Conservation (phyloP, 164 flowering plant species). For the Chimonanthus salicifolius region DNA sequence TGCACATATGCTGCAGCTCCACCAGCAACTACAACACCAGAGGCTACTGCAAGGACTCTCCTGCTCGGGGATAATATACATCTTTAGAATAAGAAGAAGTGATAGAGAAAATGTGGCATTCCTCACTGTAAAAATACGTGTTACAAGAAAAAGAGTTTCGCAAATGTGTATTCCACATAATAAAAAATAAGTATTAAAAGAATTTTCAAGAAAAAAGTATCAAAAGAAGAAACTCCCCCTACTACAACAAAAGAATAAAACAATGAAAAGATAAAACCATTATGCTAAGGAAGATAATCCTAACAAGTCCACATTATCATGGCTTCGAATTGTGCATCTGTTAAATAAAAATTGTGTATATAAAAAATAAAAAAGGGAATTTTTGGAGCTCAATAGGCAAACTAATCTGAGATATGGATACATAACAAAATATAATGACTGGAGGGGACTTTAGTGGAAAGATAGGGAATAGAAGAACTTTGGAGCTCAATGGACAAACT, state of each 20-base stretch:
- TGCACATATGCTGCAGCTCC: conserved; percentile 81
- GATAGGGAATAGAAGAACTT: no score
- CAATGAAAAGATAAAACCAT: background rate
- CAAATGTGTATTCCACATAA: no score
- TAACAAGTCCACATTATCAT: no score
- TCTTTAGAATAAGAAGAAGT: background rate
- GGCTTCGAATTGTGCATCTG: no score
- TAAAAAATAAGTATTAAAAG: no score
- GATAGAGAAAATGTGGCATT: background rate
- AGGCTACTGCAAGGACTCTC: conserved; percentile 66
- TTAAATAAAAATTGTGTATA: no score
- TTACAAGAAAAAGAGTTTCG: background rate
- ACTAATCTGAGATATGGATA: background rate
- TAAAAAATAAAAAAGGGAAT: background rate
- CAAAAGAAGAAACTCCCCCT: background rate
- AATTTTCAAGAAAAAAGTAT: no score
- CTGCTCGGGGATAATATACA: conserved; percentile 33
- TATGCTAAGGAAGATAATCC: no score
- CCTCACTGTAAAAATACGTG: background rate
- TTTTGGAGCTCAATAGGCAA: background rate
- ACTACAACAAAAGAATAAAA: background rate
- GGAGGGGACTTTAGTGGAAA: no score
- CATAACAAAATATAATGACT: background rate
- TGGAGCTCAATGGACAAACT: no score
- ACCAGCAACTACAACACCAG: conserved; percentile 75